phyloP scores from a whole-genome alignment of 257 asterid genomes.

The Datura wrightii region DNA sequence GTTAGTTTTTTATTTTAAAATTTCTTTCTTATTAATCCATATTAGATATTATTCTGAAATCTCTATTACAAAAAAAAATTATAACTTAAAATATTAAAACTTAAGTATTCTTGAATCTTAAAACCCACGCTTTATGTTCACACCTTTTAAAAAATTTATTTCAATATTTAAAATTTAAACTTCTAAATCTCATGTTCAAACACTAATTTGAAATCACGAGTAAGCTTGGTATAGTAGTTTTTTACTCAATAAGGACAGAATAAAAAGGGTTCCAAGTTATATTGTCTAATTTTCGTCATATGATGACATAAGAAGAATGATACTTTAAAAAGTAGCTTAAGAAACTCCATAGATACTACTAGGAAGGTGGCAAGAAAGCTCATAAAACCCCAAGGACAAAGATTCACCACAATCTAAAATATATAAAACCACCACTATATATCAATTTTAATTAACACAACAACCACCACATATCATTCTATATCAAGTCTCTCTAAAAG shows the following conservation, averaged over 20 bases:
- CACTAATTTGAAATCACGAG: too few relatives aligned
- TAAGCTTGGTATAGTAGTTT: too few relatives aligned
- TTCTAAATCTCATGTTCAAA: too few relatives aligned
- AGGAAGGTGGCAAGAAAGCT: slow-evolving; percentile 32
- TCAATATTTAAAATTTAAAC: too few relatives aligned
- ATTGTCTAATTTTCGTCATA: not conserved
- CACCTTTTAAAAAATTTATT: too few relatives aligned
- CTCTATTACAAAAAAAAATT: too few relatives aligned
- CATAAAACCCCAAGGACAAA: not conserved
- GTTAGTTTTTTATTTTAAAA: too few relatives aligned
- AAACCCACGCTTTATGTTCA: too few relatives aligned
- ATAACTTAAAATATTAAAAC: too few relatives aligned
- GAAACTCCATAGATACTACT: slow-evolving; percentile 27
- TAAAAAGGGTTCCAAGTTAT: not conserved
- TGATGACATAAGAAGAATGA: slow-evolving; percentile 20
- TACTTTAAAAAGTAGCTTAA: not conserved
- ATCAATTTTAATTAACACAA: not conserved
- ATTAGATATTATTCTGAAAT: too few relatives aligned
- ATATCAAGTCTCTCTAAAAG: not conserved
- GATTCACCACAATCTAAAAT: not conserved
- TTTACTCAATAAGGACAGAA: not conserved
- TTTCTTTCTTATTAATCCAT: too few relatives aligned
- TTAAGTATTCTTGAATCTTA: too few relatives aligned
- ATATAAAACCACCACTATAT: not conserved
- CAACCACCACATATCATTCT: not conserved